Base-by-base conservation (phyloP, 2,329 filamentous ascomycete genomes). In the Chalaropsis ovoidea region DNA sequence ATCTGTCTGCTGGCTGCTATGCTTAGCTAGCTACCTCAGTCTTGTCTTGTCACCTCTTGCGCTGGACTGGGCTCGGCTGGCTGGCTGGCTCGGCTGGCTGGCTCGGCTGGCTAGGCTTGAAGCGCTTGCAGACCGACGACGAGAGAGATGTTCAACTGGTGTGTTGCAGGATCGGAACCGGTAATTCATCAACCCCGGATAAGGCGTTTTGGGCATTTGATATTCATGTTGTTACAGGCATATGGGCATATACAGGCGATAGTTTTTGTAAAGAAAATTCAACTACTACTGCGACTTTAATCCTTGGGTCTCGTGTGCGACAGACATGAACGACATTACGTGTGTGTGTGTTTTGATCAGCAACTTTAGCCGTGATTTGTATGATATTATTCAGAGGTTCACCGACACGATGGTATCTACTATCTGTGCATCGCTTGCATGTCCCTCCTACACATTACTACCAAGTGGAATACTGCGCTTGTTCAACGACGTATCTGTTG, bases 161-260 rank as follows among this genome's bases (percentile, higher is more conserved):
- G 61, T 62, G 27, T 47, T 62, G 24, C 45, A 39, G 61, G 45
- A 45, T 61, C 22, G 52, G 52, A 56, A 35, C 24, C 27, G 52
- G 52, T 17, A 56, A n/a, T 39, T 61, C 56, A 49, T 41, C 43
- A 52, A 52, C 43, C 61, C 54, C 63, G 62, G 52, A 58, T 64
- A 61, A 49, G 63, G 63, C 62, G 63, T 67, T 65, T 63, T 65
- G 63, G 66, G 63, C 63, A 67, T 67, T 65, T 65, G 66, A 67
- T 67, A 65, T 67, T 67, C 62, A 65, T 65, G 60, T 67, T 65
- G 65, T 67, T 65, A 60, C 19, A 67, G 66, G 63, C 61, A 63
- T 65, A 63, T 63, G 63, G 56, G 66, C 63, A 67, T 65, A 63
- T 65, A 65, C 63, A 67, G 63, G 62, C 52, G 61, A 67, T 63